These are phyloP conservation scores for Beauveria varroae DNA, from an alignment of 2,329 filamentous ascomycete genomes.

Conservation along the genomic window DNA sequence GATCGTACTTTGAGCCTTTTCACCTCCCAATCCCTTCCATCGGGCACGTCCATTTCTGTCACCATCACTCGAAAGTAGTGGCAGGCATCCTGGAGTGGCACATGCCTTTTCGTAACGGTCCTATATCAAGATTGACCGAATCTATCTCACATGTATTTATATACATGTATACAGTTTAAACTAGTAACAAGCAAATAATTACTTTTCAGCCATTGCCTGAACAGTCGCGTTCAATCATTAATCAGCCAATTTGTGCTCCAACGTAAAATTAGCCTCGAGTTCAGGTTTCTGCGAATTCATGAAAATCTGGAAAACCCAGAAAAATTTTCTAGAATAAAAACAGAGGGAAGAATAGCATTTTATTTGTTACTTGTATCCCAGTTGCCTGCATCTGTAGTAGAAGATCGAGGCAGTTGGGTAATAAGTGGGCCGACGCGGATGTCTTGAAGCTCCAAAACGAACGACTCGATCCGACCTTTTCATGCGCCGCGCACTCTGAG, in stretches of 20 bases:
- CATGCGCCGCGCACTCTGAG: not conserved
- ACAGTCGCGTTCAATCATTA: no score
- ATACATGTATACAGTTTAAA: no score
- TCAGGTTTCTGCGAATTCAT: no score
- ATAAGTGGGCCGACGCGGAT: conserved; percentile 1
- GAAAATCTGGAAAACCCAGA: no score
- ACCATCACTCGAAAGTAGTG: conserved; percentile 5
- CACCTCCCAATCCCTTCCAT: not conserved
- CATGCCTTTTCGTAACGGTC: not conserved
- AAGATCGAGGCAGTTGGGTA: not conserved
- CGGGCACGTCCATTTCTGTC: conserved; percentile 8
- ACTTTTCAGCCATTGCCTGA: no score
- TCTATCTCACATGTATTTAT: not conserved
- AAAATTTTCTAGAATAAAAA: no score
- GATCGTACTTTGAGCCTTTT: conserved; percentile 14
- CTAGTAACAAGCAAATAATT: no score
- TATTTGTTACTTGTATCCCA: no score
- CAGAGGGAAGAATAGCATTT: no score
- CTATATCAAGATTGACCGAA: not conserved
- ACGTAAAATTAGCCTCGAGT: no score
- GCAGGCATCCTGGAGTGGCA: not conserved
- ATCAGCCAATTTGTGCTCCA: no score
- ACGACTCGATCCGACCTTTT: not conserved
- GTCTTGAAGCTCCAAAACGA: not conserved
- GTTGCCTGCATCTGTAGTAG: no score